These are phyloP conservation scores for Arctium minus DNA, from an alignment of 129 eudicot species.

Conservation along the genomic window DNA sequence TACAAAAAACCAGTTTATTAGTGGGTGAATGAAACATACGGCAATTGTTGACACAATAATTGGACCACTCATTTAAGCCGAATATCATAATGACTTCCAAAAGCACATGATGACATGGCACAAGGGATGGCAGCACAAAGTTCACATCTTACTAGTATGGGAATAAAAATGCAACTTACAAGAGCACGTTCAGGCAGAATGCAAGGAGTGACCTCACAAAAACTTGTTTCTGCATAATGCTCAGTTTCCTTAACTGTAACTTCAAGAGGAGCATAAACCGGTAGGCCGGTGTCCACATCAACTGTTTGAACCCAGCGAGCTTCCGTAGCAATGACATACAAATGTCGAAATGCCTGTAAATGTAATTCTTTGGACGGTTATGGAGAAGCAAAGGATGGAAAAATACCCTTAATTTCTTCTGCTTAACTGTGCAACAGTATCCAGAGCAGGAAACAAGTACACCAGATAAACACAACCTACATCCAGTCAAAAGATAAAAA, in stretches of 20 bases:
- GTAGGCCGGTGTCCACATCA: slow-evolving; percentile 91
- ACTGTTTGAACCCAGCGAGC: slow-evolving; percentile 98
- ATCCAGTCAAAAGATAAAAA: not conserved
- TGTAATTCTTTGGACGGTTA: not conserved
- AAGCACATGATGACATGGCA: not conserved
- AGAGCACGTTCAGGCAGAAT: slow-evolving; percentile 89
- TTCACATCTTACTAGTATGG: not conserved
- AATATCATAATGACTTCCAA: not conserved
- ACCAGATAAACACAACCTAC: not conserved
- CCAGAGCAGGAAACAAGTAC: not conserved
- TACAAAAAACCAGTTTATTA: not conserved
- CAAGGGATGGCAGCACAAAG: not conserved
- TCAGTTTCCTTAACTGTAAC: slow-evolving; percentile 79
- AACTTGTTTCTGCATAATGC: slow-evolving; percentile 84
- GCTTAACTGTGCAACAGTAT: not conserved
- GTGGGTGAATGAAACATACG: not conserved
- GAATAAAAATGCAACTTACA: slow-evolving; percentile 42
- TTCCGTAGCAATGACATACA: slow-evolving; percentile 96
- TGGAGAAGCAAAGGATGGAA: not conserved
- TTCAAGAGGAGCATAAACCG: slow-evolving; percentile 95
- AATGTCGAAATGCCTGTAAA: slow-evolving; percentile 85
- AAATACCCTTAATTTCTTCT: not conserved
- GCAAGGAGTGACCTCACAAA: slow-evolving; percentile 94
- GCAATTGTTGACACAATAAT: not conserved
- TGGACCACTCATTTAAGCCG: not conserved